Conservation (phyloP, 2,329 filamentous ascomycete species). For the Fusarium nisikadoi region DNA sequence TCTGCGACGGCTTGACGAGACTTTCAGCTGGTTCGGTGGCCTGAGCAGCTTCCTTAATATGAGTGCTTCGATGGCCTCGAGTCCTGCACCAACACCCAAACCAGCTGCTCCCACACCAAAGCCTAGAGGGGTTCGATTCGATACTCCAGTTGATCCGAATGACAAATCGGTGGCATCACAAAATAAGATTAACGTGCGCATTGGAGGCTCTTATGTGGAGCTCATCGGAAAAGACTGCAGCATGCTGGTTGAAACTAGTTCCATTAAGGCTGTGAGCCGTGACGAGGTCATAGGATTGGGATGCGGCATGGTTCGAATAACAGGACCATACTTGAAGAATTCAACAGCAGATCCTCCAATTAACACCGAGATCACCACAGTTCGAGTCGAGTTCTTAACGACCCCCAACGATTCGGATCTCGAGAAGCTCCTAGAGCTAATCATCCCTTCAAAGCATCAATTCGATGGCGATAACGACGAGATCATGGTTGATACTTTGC, state of each 20-base stretch:
- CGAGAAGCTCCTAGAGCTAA: slow-evolving; percentile 81
- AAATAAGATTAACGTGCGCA: slow-evolving; percentile 78
- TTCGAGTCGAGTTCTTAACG: slow-evolving; percentile 77
- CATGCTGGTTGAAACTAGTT: slow-evolving; percentile 78
- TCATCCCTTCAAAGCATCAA: slow-evolving; percentile 91
- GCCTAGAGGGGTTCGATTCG: slow-evolving; percentile 67
- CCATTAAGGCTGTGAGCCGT: slow-evolving; percentile 82
- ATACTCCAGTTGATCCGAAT: slow-evolving; percentile 61
- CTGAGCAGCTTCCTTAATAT: slow-evolving; percentile 91
- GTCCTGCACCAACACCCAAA: slow-evolving; percentile 62
- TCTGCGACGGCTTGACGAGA: slow-evolving; percentile 83
- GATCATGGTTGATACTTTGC: slow-evolving; percentile 90
- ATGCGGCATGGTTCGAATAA: slow-evolving; percentile 79
- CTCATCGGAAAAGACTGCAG: slow-evolving; percentile 83
- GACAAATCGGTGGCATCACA: slow-evolving; percentile 59
- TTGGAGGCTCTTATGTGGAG: slow-evolving; percentile 80
- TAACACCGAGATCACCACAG: slow-evolving; percentile 70
- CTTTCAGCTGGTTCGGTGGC: slow-evolving; percentile 88
- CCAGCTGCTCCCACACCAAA: slow-evolving; percentile 56
- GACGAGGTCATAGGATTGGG: slow-evolving; percentile 77
- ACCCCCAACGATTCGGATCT: slow-evolving; percentile 83
- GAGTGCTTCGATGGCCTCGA: slow-evolving; percentile 83
- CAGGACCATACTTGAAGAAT: slow-evolving; percentile 72
- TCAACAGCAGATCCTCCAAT: slow-evolving; percentile 68
- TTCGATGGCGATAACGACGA: slow-evolving; percentile 89